Base-by-base conservation (phyloP, 768 basidiomycete species). In the Psilocybe sp. region DNA sequence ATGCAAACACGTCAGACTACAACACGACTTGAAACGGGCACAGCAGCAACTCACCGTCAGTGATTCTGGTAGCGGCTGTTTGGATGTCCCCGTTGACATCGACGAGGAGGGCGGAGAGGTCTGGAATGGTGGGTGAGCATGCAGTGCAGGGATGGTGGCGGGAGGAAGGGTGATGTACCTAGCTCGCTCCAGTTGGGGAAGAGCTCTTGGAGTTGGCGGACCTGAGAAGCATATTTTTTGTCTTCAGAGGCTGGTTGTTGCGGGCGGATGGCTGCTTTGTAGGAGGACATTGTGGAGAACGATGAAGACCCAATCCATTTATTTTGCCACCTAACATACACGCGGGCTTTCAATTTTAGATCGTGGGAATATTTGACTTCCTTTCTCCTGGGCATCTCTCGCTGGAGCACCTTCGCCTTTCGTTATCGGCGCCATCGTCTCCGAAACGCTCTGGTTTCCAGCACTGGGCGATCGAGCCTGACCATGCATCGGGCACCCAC, bases 141-240 rank as follows among this genome's bases (percentile, higher is more conserved):
- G 59, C 52, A 62, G 58, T 67, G 38, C 40, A 40, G 49, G n/a
- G 49, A 46, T 32, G 28, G 50, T 42, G 41, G 47, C 44, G 39
- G 49, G 46, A 32, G 15, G 18, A 45, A 47, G 47, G 39, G 31
- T 51, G 49, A 58, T 64, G 46, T 57, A 84, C 89, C 89, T 59
- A 90, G 87, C 56, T 71, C 73, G 60, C 86, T 79, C 80, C 80
- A 91, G 57, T 60, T 51, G 4, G 89, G 82, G 60, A 89, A 92
- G 51, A 79, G 64, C 61, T 91, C 90, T 64, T 84, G 80, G 5
- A 92, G 81, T 43, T 81, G 79, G 23, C 71, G 68, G 8, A 82
- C 79, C 57, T 89, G 72, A 0, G 69, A 14, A 44, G 76, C 77
- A 60, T 74, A 83, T 62, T 80, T 83, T 50, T 64, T 60, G 50